These are phyloP conservation scores for Alnus glutinosa DNA, from an alignment of 306 rosid species.

Conservation along the genomic window DNA sequence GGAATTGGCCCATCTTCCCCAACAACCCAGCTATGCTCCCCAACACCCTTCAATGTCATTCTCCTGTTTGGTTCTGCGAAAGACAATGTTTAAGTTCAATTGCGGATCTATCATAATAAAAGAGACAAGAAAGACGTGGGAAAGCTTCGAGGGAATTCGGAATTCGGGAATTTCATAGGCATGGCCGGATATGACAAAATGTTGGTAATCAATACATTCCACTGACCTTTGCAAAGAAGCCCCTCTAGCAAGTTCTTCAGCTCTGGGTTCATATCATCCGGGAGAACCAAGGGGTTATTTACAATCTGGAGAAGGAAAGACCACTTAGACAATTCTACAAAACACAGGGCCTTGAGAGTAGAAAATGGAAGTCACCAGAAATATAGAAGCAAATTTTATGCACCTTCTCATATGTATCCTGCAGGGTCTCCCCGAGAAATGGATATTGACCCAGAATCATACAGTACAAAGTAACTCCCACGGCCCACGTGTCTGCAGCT, in stretches of 20 bases:
- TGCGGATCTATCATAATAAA: not conserved
- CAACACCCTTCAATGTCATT: constrained; percentile 67
- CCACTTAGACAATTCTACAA: not conserved
- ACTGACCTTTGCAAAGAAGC: constrained; percentile 80
- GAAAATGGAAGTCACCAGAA: not conserved
- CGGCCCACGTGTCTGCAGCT: constrained; percentile 97
- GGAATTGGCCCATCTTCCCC: constrained; percentile 80
- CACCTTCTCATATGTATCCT: constrained; percentile 96
- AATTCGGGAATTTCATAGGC: not conserved
- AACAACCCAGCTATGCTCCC: constrained; percentile 69
- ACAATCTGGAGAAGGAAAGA: constrained; percentile 69
- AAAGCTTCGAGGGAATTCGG: not conserved
- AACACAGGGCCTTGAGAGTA: not conserved
- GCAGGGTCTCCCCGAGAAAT: constrained; percentile 95
- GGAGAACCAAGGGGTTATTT: constrained; percentile 68
- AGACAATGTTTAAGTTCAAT: not conserved
- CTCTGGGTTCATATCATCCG: constrained; percentile 64
- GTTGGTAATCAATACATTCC: not conserved
- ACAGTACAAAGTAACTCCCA: constrained; percentile 94
- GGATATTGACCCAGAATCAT: constrained; percentile 89
- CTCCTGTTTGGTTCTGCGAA: constrained; percentile 67
- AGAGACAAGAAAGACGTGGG: not conserved
- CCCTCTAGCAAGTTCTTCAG: constrained; percentile 77
- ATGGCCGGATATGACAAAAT: constrained; percentile 15
- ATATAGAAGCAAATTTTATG: not conserved